These are phyloP conservation scores for Gastrodia elata DNA, from an alignment of 106 monocot species.

Conservation along the genomic window DNA sequence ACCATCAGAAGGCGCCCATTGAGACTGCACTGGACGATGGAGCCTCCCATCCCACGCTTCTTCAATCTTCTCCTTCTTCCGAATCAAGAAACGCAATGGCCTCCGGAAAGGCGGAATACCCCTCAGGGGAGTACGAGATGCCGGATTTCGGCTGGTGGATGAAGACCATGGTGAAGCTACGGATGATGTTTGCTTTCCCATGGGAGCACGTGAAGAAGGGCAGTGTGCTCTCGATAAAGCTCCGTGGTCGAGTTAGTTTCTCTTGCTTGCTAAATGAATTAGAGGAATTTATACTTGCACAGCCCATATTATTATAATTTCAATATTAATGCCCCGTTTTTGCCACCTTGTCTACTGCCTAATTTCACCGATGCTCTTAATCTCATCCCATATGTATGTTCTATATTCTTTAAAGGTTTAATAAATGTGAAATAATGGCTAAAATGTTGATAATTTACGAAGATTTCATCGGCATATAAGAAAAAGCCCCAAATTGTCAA, in stretches of 20 bases:
- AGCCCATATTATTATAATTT: too few relatives aligned
- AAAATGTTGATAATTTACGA: too few relatives aligned
- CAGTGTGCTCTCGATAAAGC: constrained; percentile 82
- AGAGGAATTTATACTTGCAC: too few relatives aligned
- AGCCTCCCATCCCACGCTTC: constrained; percentile 8
- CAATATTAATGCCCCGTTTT: too few relatives aligned
- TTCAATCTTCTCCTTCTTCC: constrained; percentile 10
- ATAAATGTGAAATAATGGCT: too few relatives aligned
- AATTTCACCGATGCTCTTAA: too few relatives aligned
- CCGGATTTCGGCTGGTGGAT: constrained; percentile 53
- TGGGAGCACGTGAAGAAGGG: constrained; percentile 91
- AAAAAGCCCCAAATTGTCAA: too few relatives aligned
- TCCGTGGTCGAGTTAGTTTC: constrained; percentile 59
- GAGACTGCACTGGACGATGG: constrained; percentile 12
- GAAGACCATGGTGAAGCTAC: constrained; percentile 46
- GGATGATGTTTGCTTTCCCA: constrained; percentile 77
- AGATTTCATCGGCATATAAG: too few relatives aligned
- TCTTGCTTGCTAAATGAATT: background rate
- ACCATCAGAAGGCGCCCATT: constrained; percentile 11
- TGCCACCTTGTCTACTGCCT: too few relatives aligned
- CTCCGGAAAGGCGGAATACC: constrained; percentile 26
- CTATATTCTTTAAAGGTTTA: too few relatives aligned
- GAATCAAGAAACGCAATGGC: background rate
- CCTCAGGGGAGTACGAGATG: constrained; percentile 73
- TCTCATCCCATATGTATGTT: too few relatives aligned